Percentiles rank a stretch among this genome's conserved stretches.
Evolutionary conservation across 129 eudicot genomes (phyloP).

Genomic region (Scalesia atractyloides): DNA sequence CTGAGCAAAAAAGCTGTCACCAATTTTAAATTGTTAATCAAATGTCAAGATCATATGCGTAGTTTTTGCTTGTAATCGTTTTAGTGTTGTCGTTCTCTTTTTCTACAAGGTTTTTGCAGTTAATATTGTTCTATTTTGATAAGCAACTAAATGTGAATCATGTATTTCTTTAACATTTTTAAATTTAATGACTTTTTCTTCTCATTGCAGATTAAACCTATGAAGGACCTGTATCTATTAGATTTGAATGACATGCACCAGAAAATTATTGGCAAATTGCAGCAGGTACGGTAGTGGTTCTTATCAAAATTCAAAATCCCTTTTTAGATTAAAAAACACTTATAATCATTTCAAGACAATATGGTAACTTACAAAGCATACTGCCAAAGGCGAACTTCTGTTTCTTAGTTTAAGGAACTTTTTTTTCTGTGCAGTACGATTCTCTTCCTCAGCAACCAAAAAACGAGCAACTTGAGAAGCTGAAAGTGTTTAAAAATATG

Average conservation of each 20-base stretch:
- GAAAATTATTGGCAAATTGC: slow-evolving; percentile 70
- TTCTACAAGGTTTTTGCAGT: neutral
- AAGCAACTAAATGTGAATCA: neutral
- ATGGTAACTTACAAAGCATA: neutral
- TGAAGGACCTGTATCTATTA: slow-evolving; percentile 74
- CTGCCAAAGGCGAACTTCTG: neutral
- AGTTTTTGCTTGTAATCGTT: neutral
- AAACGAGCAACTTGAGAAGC: slow-evolving; percentile 64
- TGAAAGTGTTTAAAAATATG: slow-evolving; percentile 65
- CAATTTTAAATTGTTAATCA: neutral
- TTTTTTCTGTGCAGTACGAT: slow-evolving; percentile 58
- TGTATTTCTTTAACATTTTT: neutral
- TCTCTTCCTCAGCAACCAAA: slow-evolving; percentile 74
- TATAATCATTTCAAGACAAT: neutral
- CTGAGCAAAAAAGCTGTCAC: neutral
- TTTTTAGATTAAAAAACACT: neutral
- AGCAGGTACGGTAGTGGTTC: slow-evolving; percentile 52
- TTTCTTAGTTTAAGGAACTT: slow-evolving; percentile 4
- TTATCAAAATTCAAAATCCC: neutral
- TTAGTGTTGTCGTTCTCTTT: neutral
- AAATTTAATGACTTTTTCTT: slow-evolving; percentile 1
- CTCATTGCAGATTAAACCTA: slow-evolving; percentile 70
- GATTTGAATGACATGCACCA: slow-evolving; percentile 76
- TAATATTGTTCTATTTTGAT: slow-evolving; percentile 1
- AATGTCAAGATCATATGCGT: neutral